Percentiles rank a stretch among this genome's conserved stretches.
Conservation (phyloP, 176 grass and related monocot genomes). For the Luzula sylvatica region DNA sequence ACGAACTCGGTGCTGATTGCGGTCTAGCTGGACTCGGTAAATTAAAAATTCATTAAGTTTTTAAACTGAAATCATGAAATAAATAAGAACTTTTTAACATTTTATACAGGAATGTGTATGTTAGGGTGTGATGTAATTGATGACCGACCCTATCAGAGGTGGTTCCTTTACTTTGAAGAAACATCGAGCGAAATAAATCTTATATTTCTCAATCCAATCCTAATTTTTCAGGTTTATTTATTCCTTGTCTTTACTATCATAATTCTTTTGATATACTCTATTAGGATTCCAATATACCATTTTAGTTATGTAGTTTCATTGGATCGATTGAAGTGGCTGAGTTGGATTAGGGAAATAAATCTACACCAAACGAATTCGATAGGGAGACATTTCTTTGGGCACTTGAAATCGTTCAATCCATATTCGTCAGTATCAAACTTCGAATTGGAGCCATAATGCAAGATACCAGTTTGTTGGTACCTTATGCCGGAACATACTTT, state of each 20-base stretch:
- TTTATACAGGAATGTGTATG: constrained; percentile 74
- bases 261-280: not conserved
- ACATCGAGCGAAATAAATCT: constrained; percentile 72
- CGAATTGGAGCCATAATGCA: constrained; percentile 82
- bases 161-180: constrained; percentile 78
- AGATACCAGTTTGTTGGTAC: constrained; percentile 68
- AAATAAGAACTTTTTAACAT: no score
- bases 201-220: constrained; percentile 62
- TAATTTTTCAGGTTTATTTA: constrained; percentile 56
- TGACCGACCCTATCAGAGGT: constrained; percentile 85
- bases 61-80: no score
- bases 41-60: not conserved
- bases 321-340: constrained; percentile 64
- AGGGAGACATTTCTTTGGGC: constrained; percentile 94
- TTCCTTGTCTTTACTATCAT: no score
- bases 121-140: constrained; percentile 67
- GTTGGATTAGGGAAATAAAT: constrained; percentile 82
- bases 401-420: constrained; percentile 61
- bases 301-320: constrained; percentile 27
- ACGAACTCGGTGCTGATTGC: constrained; percentile 88
- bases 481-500: constrained; percentile 86
- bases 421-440: constrained; percentile 59
- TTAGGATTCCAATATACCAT: no score
- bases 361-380: constrained; percentile 63
- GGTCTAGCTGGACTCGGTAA: constrained; percentile 86